phyloP scores from a whole-genome alignment of 2,329 filamentous ascomycete species.

The Botrytis fabae region DNA sequence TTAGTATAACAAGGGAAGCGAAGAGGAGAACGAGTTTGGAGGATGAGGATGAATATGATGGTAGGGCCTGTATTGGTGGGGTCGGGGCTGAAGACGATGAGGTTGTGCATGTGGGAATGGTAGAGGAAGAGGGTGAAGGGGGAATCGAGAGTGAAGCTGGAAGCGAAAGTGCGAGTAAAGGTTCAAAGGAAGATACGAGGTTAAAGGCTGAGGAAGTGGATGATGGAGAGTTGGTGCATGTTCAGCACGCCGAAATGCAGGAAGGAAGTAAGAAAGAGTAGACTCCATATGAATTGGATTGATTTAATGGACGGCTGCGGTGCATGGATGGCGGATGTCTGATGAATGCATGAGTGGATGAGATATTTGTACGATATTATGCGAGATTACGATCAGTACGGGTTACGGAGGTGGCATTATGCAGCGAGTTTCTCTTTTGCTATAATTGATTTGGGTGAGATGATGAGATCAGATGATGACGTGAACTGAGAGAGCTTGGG shows the following conservation, averaged over 20 bases:
- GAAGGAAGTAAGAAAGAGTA: constrained; percentile 25
- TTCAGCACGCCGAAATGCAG: constrained; percentile 36
- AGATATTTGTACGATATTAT: constrained; percentile 7
- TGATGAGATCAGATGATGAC: background rate
- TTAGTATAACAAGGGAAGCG: constrained; percentile 39
- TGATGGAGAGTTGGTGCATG: constrained; percentile 34
- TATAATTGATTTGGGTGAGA: background rate
- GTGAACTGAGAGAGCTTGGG: background rate
- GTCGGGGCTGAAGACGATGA: constrained; percentile 26
- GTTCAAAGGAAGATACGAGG: background rate
- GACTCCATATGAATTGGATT: background rate
- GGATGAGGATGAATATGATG: constrained; percentile 40
- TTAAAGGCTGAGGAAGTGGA: constrained; percentile 20
- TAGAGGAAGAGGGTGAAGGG: constrained; percentile 8
- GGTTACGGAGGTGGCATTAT: background rate
- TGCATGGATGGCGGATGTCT: background rate
- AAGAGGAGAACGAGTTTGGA: constrained; percentile 41
- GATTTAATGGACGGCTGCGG: background rate
- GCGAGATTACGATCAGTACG: background rate
- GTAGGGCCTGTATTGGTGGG: constrained; percentile 34
- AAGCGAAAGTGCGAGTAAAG: background rate
- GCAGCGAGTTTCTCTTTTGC: background rate
- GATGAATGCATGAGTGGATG: background rate
- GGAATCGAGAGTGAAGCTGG: background rate
- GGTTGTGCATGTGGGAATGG: constrained; percentile 31